Conservation (phyloP, 768 basidiomycete species). For the Termitomyces sp. region DNA sequence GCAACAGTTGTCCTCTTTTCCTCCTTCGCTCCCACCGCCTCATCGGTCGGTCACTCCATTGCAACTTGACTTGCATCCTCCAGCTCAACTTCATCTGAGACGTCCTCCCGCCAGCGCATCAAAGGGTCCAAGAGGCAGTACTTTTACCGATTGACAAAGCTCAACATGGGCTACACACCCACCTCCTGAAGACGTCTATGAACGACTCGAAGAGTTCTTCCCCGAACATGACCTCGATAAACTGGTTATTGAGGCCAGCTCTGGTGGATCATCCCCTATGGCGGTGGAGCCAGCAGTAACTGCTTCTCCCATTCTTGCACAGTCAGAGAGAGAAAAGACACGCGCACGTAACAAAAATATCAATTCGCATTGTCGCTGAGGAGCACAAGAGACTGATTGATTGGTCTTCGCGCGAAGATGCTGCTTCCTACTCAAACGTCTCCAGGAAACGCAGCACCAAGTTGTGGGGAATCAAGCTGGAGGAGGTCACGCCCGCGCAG, state of each 20-base stretch:
- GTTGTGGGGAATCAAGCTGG: conserved; percentile 90
- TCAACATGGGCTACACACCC: conserved; percentile 89
- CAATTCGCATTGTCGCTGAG: conserved; percentile 88
- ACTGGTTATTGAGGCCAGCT: conserved; percentile 85
- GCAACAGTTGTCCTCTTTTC: too few relatives aligned
- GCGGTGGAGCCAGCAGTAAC: conserved; percentile 48
- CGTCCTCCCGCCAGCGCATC: conserved; percentile 27
- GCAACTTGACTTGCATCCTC: too few relatives aligned
- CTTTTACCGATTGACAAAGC: conserved; percentile 60
- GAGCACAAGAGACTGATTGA: conserved; percentile 80
- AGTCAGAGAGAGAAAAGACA: conserved; percentile 35
- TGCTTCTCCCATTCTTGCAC: conserved; percentile 31
- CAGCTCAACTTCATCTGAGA: too few relatives aligned
- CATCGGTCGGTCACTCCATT: too few relatives aligned
- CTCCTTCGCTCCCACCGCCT: too few relatives aligned
- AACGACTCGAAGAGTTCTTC: conserved; percentile 92
- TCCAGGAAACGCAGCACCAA: conserved; percentile 86
- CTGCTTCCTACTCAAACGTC: conserved; percentile 44
- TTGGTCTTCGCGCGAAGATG: conserved; percentile 59
- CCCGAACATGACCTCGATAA: conserved; percentile 95
- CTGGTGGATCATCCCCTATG: conserved; percentile 78
- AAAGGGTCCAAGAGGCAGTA: conserved; percentile 39
- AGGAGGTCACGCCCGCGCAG: conserved; percentile 85
- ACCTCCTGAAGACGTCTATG: conserved; percentile 88
- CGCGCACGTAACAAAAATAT: conserved; percentile 73